Conservation (phyloP, 352 stramenopile genomes). For the Globisporangium takayamanum region DNA sequence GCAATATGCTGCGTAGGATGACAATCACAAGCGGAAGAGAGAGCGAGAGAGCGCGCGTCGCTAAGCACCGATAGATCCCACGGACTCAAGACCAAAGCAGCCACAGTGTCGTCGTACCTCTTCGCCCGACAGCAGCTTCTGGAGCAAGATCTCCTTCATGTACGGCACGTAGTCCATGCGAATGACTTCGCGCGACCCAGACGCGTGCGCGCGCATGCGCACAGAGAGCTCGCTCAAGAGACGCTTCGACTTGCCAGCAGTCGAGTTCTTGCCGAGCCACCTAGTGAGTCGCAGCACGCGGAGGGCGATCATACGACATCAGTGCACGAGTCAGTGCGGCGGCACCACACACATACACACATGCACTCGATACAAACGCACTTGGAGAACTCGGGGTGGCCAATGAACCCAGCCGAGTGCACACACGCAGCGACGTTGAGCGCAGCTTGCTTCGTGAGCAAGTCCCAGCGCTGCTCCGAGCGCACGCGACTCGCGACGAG, state of each 20-base stretch:
- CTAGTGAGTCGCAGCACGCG: conserved; percentile 18
- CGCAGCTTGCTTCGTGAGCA: conserved; percentile 89
- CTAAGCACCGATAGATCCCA: not conserved
- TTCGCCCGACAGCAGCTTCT: conserved; percentile 65
- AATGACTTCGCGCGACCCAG: conserved; percentile 84
- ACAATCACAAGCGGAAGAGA: too few relatives aligned
- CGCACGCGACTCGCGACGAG: conserved; percentile 74
- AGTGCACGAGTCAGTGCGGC: conserved; percentile 43
- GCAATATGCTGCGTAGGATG: conserved; percentile 49
- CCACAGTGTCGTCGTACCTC: conserved; percentile 31
- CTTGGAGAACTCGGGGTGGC: conserved; percentile 87
- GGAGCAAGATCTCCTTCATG: conserved; percentile 88
- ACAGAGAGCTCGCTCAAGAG: conserved; percentile 94
- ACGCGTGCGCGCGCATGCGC: conserved; percentile 88
- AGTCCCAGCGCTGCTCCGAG: conserved; percentile 91
- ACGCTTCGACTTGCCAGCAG: conserved; percentile 91
- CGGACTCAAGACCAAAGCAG: not conserved
- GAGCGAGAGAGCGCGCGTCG: not conserved
- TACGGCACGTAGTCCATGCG: conserved; percentile 84
- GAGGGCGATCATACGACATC: too few relatives aligned
- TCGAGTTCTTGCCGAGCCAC: conserved; percentile 98
- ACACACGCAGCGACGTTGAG: conserved; percentile 87
- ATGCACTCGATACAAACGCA: conserved; percentile 22
- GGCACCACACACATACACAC: conserved; percentile 5
- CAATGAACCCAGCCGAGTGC: conserved; percentile 78